phyloP scores from a whole-genome alignment of 129 eudicot species.

The Gnaphalium uliginosum region DNA sequence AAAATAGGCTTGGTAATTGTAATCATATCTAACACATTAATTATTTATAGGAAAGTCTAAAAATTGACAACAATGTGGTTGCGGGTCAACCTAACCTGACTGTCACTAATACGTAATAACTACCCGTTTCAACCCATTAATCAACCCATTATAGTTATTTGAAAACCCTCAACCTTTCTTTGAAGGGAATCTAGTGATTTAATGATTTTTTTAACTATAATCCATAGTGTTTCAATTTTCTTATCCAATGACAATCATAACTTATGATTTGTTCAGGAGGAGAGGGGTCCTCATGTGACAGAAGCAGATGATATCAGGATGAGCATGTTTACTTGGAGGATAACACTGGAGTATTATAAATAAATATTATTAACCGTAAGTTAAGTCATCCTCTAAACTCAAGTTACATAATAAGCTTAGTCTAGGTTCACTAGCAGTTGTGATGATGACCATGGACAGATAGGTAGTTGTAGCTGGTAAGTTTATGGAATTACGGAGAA shows the following conservation, averaged over 20 bases:
- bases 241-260: slow-evolving; percentile 8
- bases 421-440: too few species aligned
- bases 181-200: neutral
- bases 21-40: too few species aligned
- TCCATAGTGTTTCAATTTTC: neutral
- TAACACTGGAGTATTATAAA: too few species aligned
- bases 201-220: neutral
- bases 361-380: neutral
- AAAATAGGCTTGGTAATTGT: too few species aligned
- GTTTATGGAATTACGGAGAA: too few species aligned
- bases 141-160: neutral
- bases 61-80: too few species aligned
- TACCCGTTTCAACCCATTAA: too few species aligned
- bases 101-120: too few species aligned
- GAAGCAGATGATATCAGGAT: slow-evolving; percentile 61
- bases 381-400: neutral
- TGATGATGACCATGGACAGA: too few species aligned
- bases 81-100: too few species aligned
- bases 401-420: neutral
- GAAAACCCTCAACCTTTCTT: slow-evolving; percentile 10
- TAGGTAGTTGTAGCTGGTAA: too few species aligned
- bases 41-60: too few species aligned
- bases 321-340: slow-evolving; percentile 68
- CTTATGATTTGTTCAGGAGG: slow-evolving; percentile 44
- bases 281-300: slow-evolving; percentile 42